Conservation (phyloP, 2,329 filamentous ascomycete genomes). For the Diaporthe capsici region DNA sequence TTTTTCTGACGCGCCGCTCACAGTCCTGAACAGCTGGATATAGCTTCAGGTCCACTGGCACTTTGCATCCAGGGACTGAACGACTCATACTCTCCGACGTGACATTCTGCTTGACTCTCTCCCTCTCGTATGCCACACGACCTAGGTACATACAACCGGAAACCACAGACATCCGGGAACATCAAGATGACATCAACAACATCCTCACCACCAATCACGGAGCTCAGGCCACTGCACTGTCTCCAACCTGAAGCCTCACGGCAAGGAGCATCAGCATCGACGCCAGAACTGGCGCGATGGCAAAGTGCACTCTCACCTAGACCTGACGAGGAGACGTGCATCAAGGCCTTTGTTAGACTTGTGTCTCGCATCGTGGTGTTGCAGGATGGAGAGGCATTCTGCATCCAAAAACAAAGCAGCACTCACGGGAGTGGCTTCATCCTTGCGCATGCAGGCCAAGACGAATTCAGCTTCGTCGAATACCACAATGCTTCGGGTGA, state of each 20-base stretch:
- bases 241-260: slow-evolving; percentile 21
- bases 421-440: slow-evolving; percentile 16
- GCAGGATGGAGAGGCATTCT: slow-evolving; percentile 39
- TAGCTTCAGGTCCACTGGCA: slow-evolving; percentile 27
- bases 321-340: slow-evolving; percentile 30
- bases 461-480: slow-evolving; percentile 20
- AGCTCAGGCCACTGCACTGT: slow-evolving; percentile 43
- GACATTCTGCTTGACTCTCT: neutral
- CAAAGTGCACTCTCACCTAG: slow-evolving; percentile 28
- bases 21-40: slow-evolving; percentile 7
- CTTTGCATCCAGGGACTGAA: neutral
- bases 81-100: slow-evolving; percentile 14
- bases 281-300: slow-evolving; percentile 29
- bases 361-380: slow-evolving; percentile 38
- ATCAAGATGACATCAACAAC: slow-evolving; percentile 34
- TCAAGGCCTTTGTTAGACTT: slow-evolving; percentile 39
- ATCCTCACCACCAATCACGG: slow-evolving; percentile 41
- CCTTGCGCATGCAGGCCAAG: slow-evolving; percentile 26
- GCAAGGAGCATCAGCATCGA: slow-evolving; percentile 9
- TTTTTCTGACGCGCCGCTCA: slow-evolving; percentile 3
- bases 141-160: neutral
- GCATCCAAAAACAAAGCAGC: slow-evolving; percentile 33
- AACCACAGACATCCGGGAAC: neutral
- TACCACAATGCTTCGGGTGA: slow-evolving; percentile 6
- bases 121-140: neutral